These are phyloP conservation scores for Strobilomyces dryophilus DNA, from an alignment of 768 basidiomycete genomes.

Conservation along the genomic window DNA sequence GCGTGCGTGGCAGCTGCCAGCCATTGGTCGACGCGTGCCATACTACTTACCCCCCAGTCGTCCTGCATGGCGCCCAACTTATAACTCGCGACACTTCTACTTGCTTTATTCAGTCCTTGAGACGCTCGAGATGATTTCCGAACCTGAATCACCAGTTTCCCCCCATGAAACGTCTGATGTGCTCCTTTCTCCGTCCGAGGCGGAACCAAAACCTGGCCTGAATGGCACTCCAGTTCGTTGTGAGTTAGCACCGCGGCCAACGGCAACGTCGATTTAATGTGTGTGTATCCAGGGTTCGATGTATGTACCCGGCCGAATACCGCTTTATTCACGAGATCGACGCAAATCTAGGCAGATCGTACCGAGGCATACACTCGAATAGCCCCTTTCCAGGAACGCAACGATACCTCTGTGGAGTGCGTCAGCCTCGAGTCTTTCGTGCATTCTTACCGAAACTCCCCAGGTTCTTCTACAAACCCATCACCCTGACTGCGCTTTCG, in stretches of 20 bases:
- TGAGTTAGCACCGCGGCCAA: constrained; percentile 39
- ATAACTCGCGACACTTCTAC: neutral
- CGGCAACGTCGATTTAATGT: constrained; percentile 6
- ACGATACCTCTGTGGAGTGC: constrained; percentile 81
- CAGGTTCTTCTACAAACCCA: constrained; percentile 85
- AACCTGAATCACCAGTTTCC: constrained; percentile 31
- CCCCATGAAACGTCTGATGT: constrained; percentile 63
- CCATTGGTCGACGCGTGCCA: neutral
- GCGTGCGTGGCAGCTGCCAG: constrained; percentile 7
- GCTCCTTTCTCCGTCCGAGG: constrained; percentile 43
- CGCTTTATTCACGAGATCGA: constrained; percentile 15
- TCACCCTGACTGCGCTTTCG: constrained; percentile 72
- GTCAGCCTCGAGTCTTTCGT: constrained; percentile 16
- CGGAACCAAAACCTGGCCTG: constrained; percentile 70
- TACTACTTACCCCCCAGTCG: neutral
- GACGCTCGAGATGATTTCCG: constrained; percentile 16
- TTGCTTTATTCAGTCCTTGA: neutral
- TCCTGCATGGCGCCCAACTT: neutral
- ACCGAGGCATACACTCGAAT: constrained; percentile 82
- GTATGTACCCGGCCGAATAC: constrained; percentile 45
- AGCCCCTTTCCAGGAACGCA: constrained; percentile 76
- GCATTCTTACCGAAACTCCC: constrained; percentile 4
- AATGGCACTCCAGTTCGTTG: constrained; percentile 76
- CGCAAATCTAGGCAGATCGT: constrained; percentile 61
- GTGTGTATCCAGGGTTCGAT: constrained; percentile 65